Conservation (phyloP, 495 filamentous ascomycete species). For the Platismatia glauca region DNA sequence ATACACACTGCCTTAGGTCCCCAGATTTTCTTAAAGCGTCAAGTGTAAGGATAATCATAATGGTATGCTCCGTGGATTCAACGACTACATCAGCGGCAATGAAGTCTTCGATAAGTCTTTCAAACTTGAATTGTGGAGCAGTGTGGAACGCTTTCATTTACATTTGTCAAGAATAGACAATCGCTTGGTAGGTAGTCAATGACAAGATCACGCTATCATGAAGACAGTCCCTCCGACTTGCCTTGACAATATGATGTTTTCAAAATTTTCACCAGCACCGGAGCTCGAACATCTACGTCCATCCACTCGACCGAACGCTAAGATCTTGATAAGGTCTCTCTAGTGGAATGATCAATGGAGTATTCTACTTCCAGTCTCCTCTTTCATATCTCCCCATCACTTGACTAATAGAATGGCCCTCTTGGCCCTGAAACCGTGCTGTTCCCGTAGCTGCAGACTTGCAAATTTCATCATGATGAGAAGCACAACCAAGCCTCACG, state of each 20-base stretch:
- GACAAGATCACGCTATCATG: background rate
- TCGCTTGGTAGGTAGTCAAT: background rate
- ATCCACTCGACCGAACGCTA: background rate
- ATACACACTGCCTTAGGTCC: background rate
- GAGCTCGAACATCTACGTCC: background rate
- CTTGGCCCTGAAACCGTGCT: background rate
- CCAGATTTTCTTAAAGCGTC: background rate
- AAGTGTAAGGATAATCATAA: background rate
- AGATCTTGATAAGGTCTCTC: too few species aligned
- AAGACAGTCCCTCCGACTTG: background rate
- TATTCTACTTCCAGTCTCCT: too few species aligned
- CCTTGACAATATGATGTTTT: too few species aligned
- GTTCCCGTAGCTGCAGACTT: background rate
- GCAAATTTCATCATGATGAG: too few species aligned
- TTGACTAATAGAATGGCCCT: background rate
- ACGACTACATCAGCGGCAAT: background rate
- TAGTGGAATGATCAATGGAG: too few species aligned
- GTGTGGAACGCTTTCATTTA: background rate
- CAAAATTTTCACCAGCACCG: background rate
- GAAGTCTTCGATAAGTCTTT: background rate
- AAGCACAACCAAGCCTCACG: too few species aligned
- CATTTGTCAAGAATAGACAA: background rate
- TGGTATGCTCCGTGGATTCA: background rate
- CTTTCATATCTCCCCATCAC: background rate
- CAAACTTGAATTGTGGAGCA: background rate